phyloP scores from a whole-genome alignment of 768 basidiomycete species.

The Suillus fuscotomentosus region DNA sequence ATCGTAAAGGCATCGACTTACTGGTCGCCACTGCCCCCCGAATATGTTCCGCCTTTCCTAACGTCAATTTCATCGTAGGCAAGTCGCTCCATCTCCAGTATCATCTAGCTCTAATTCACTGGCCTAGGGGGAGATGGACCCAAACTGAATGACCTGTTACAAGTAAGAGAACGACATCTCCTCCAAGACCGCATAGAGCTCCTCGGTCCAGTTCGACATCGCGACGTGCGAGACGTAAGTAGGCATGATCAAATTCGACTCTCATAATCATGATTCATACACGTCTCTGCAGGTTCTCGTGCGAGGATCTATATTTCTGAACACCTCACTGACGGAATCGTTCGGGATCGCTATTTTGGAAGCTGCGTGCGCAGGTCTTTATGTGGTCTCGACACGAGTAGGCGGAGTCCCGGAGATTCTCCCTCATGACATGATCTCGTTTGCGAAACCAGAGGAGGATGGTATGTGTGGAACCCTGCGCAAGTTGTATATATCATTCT shows the following conservation, averaged over 20 bases:
- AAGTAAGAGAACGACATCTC: slow-evolving; percentile 89
- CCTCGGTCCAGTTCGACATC: slow-evolving; percentile 76
- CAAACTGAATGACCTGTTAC: slow-evolving; percentile 89
- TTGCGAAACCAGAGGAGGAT: slow-evolving; percentile 91
- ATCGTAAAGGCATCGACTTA: slow-evolving; percentile 95
- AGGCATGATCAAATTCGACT: background rate
- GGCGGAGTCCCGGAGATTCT: slow-evolving; percentile 96
- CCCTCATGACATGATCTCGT: slow-evolving; percentile 92
- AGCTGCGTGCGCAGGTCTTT: slow-evolving; percentile 92
- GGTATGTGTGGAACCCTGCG: slow-evolving; percentile 46
- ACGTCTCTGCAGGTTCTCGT: slow-evolving; percentile 61
- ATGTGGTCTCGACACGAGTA: slow-evolving; percentile 91
- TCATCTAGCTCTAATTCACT: slow-evolving; percentile 1
- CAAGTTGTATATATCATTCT: background rate
- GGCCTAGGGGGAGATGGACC: slow-evolving; percentile 91
- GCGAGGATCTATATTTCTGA: slow-evolving; percentile 89
- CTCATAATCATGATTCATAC: background rate
- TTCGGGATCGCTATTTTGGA: slow-evolving; percentile 98
- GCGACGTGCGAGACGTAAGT: slow-evolving; percentile 79
- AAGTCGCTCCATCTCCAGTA: slow-evolving; percentile 12
- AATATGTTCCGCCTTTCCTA: slow-evolving; percentile 81
- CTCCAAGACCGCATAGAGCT: slow-evolving; percentile 92
- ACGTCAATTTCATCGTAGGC: slow-evolving; percentile 90
- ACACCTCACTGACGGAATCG: slow-evolving; percentile 92
- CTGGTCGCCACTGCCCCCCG: slow-evolving; percentile 89